A percentile compares a stretch with the other conserved stretches of the same genome.
Conservation (phyloP, 2,329 filamentous ascomycete genomes). For the Conoideocrella luteorostrata region DNA sequence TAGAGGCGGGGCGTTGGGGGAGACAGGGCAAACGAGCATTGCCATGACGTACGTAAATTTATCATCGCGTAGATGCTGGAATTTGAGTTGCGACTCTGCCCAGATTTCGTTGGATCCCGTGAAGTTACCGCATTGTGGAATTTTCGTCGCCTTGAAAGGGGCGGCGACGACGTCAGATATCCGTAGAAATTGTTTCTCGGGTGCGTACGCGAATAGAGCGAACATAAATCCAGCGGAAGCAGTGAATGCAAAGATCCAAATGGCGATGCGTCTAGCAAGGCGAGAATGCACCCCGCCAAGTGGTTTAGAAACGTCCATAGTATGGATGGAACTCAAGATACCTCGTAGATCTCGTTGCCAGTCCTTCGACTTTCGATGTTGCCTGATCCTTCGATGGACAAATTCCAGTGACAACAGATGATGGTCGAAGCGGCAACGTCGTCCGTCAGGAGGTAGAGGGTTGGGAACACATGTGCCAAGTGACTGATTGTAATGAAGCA, state of each 20-base stretch:
- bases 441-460: too few relatives aligned
- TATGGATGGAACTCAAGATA: not conserved
- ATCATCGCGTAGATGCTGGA: conserved; percentile 18
- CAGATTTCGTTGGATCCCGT: conserved; percentile 12
- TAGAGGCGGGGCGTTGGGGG: not conserved
- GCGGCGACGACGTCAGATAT: not conserved
- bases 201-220: not conserved
- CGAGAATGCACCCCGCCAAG: not conserved
- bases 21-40: not conserved
- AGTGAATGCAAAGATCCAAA: conserved; percentile 2
- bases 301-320: conserved; percentile 4
- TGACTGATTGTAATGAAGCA: too few relatives aligned
- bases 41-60: conserved; percentile 24
- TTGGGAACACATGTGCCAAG: too few relatives aligned
- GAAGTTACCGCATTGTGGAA: conserved; percentile 3
- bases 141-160: not conserved
- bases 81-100: conserved; percentile 18
- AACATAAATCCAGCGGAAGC: conserved; percentile 1
- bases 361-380: too few relatives aligned
- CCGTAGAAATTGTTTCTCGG: conserved; percentile 4
- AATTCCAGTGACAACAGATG: too few relatives aligned
- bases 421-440: too few relatives aligned
- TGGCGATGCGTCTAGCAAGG: conserved; percentile 5
- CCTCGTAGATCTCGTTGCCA: too few relatives aligned
- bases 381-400: too few relatives aligned